phyloP scores from a whole-genome alignment of 2,329 filamentous ascomycete species.

The Aspergillus sp. region DNA sequence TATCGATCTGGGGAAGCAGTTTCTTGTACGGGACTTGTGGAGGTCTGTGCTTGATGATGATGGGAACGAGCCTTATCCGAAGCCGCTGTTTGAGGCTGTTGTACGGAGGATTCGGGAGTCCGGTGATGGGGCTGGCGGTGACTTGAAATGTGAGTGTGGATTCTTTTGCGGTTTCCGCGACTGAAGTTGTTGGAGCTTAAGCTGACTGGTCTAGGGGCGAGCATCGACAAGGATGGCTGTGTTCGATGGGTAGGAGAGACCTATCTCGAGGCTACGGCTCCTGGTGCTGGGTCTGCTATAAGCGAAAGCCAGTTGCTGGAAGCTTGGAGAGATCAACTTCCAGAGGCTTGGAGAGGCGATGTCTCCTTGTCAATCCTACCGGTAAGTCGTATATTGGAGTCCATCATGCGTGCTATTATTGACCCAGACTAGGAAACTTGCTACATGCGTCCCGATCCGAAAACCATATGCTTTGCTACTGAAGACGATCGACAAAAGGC shows the following conservation, averaged over 20 bases:
- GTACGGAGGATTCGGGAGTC: slow-evolving; percentile 40
- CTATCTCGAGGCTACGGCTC: slow-evolving; percentile 45
- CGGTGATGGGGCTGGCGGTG: slow-evolving; percentile 22
- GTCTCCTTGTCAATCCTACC: slow-evolving; percentile 39
- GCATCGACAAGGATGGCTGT: slow-evolving; percentile 41
- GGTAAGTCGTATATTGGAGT: slow-evolving; percentile 25
- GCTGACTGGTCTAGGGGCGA: slow-evolving; percentile 40
- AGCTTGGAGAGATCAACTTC: slow-evolving; percentile 48
- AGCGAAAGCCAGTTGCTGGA: slow-evolving; percentile 40
- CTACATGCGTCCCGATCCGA: slow-evolving; percentile 41
- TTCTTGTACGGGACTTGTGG: slow-evolving; percentile 48
- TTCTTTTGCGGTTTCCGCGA: not conserved
- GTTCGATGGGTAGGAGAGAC: slow-evolving; percentile 45
- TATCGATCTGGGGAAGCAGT: slow-evolving; percentile 47
- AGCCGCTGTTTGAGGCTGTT: slow-evolving; percentile 43
- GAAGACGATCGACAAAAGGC: slow-evolving; percentile 35
- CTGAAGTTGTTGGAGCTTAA: not conserved
- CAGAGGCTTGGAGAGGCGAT: slow-evolving; percentile 48
- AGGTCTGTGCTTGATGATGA: slow-evolving; percentile 44
- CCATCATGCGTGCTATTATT: not conserved
- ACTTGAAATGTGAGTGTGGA: slow-evolving; percentile 44
- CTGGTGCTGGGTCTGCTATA: slow-evolving; percentile 34
- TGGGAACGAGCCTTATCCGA: slow-evolving; percentile 38
- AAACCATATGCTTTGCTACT: slow-evolving; percentile 42
- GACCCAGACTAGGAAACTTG: slow-evolving; percentile 31